Evolutionary conservation across 2,329 filamentous ascomycete species (phyloP).

Genomic region (Fusarium virguliforme): DNA sequence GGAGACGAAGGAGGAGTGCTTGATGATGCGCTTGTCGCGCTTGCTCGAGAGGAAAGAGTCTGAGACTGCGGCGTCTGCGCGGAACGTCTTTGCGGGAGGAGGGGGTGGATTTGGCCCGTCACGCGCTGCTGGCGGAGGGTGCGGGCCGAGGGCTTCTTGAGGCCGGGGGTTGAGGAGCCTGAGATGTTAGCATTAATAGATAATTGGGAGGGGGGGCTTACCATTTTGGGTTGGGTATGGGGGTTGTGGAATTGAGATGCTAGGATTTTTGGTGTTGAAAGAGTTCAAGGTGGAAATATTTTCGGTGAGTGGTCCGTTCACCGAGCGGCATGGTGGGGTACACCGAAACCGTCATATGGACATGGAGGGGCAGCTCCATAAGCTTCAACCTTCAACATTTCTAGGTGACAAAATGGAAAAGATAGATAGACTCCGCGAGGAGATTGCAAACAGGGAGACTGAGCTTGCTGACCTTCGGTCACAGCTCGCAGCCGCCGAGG

Average conservation of each 20-base stretch:
- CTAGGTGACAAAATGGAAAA: slow-evolving; percentile 53
- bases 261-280: slow-evolving; percentile 18
- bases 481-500: slow-evolving; percentile 63
- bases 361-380: slow-evolving; percentile 42
- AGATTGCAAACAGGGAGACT: slow-evolving; percentile 65
- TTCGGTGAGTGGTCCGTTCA: slow-evolving; percentile 47
- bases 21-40: slow-evolving; percentile 86
- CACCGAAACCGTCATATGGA: slow-evolving; percentile 31
- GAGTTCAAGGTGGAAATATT: slow-evolving; percentile 42
- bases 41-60: slow-evolving; percentile 80
- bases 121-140: slow-evolving; percentile 69
- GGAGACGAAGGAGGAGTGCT: slow-evolving; percentile 84
- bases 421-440: slow-evolving; percentile 61
- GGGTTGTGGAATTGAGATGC: slow-evolving; percentile 1
- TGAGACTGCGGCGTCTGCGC: slow-evolving; percentile 65
- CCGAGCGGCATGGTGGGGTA: slow-evolving; percentile 46
- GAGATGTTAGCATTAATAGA: background rate
- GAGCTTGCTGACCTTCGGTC: slow-evolving; percentile 64
- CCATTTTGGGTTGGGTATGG: slow-evolving; percentile 41
- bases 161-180: slow-evolving; percentile 57
- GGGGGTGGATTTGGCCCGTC: slow-evolving; percentile 65
- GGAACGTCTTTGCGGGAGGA: slow-evolving; percentile 69
- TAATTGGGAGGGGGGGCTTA: background rate
- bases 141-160: slow-evolving; percentile 72
- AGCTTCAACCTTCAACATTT: background rate